Conservation (phyloP, 139 green algal species). For the Asterochloris erici region DNA sequence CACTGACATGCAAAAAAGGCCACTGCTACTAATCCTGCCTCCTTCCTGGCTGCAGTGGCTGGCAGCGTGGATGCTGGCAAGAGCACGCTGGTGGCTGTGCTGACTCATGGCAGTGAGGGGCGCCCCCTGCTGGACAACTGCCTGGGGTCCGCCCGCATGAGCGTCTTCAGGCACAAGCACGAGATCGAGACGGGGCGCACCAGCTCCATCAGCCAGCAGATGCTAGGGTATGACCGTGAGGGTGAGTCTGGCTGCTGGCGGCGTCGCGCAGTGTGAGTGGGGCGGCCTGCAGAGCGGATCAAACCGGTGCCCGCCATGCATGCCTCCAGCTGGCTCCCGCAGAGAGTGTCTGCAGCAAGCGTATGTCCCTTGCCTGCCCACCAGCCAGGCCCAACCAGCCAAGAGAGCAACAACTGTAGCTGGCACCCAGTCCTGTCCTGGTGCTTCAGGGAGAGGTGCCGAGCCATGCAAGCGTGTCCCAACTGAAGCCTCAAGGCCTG, state of each 20-base stretch:
- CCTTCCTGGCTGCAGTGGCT: conserved; percentile 35
- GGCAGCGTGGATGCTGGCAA: conserved; percentile 77
- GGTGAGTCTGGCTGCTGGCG: conserved; percentile 21
- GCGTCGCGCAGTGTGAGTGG: not conserved
- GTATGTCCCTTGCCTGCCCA: no score
- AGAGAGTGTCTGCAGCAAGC: no score
- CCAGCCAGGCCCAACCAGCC: no score
- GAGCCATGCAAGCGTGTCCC: no score
- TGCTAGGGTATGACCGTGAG: conserved; percentile 67
- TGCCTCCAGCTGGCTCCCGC: no score
- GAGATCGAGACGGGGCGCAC: conserved; percentile 84
- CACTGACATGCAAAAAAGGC: not conserved
- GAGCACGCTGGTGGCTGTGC: conserved; percentile 72
- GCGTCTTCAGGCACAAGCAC: conserved; percentile 83
- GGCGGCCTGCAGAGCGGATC: no score
- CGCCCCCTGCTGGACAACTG: conserved; percentile 76
- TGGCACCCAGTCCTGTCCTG: no score
- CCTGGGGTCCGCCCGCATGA: conserved; percentile 63
- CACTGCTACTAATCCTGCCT: not conserved
- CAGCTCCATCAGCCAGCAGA: conserved; percentile 55
- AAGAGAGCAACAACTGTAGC: no score
- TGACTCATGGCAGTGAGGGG: conserved; percentile 66
- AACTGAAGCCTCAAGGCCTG: no score
- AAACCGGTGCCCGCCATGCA: no score
- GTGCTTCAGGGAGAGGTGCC: no score